Conservation (phyloP, 495 filamentous ascomycete species). For the Penicillium canescens region DNA sequence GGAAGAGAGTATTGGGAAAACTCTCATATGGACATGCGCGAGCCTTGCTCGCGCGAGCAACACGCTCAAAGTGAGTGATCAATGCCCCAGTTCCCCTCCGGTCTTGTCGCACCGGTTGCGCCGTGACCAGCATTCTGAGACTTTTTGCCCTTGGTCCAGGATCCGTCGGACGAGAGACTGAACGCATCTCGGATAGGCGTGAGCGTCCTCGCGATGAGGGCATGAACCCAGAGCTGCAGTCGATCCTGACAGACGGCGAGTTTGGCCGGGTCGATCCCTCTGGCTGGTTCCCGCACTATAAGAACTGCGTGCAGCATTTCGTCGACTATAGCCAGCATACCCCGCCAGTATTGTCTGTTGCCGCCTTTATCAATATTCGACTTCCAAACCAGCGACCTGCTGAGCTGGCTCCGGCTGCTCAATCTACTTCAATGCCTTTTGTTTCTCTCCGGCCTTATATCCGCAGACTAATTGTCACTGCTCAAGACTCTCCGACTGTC, state of each 20-base stretch:
- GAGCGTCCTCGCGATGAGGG: slow-evolving; percentile 14
- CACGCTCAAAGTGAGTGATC: slow-evolving; percentile 35
- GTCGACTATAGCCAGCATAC: slow-evolving; percentile 82
- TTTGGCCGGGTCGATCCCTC: slow-evolving; percentile 64
- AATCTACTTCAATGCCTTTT: slow-evolving; percentile 31
- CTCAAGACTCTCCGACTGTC: slow-evolving; percentile 73
- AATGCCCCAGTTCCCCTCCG: background rate
- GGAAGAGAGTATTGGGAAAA: slow-evolving; percentile 41
- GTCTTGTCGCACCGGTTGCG: slow-evolving; percentile 4
- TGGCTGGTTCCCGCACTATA: slow-evolving; percentile 88
- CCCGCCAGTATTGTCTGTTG: slow-evolving; percentile 76
- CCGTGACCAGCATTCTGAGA: slow-evolving; percentile 26
- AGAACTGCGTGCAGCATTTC: slow-evolving; percentile 84
- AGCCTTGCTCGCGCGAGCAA: slow-evolving; percentile 29
- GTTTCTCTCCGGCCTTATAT: slow-evolving; percentile 83
- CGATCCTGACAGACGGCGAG: slow-evolving; percentile 24
- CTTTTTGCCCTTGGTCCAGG: slow-evolving; percentile 19
- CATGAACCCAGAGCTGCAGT: slow-evolving; percentile 11
- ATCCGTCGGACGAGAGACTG: slow-evolving; percentile 26
- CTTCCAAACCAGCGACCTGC: slow-evolving; percentile 42
- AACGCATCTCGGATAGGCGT: slow-evolving; percentile 28
- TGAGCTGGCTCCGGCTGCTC: slow-evolving; percentile 8
- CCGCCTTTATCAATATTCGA: slow-evolving; percentile 85
- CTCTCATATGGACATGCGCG: slow-evolving; percentile 37
- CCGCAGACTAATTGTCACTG: slow-evolving; percentile 86